A percentile compares a stretch with the other conserved stretches of the same genome.
Evolutionary conservation across 129 eudicot genomes (phyloP).

Genomic region (Arctium lappa): DNA sequence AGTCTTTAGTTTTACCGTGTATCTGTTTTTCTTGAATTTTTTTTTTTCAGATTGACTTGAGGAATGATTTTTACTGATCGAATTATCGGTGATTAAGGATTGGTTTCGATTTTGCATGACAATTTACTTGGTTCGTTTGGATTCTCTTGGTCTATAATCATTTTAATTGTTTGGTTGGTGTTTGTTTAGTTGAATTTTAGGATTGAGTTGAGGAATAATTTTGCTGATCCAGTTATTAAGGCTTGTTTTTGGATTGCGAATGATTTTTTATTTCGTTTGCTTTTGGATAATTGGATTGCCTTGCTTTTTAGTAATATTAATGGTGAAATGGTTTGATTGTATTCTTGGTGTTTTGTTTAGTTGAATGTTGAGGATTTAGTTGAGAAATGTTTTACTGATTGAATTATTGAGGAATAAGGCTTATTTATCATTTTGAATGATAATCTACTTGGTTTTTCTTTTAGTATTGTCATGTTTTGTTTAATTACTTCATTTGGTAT

Average conservation of each 20-base stretch:
- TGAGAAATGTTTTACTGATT: not conserved
- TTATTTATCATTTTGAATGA: not conserved
- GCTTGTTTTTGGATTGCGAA: not conserved
- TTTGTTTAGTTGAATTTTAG: conserved; percentile 21
- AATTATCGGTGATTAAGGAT: conserved; percentile 8
- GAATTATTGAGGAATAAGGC: not conserved
- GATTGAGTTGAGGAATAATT: conserved; percentile 3
- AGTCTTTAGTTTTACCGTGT: not conserved
- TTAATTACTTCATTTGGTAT: not conserved
- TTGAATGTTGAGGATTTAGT: not conserved
- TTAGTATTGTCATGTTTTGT: not conserved
- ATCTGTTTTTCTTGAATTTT: not conserved
- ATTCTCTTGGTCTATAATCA: not conserved
- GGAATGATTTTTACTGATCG: not conserved
- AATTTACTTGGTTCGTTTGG: not conserved
- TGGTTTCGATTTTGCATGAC: conserved; percentile 6
- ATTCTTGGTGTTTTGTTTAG: not conserved
- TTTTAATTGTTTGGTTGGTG: not conserved
- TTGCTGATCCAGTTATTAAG: not conserved
- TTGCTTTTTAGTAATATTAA: not conserved
- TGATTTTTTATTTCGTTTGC: not conserved
- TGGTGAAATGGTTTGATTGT: conserved; percentile 1
- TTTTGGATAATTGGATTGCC: not conserved
- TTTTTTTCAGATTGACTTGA: not conserved
- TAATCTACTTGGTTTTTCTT: not conserved